Evolutionary conservation across 2,329 filamentous ascomycete genomes (phyloP), one percentile per base, ranked within the genome.

Genomic region (Nigrospora osmanthi): DNA sequence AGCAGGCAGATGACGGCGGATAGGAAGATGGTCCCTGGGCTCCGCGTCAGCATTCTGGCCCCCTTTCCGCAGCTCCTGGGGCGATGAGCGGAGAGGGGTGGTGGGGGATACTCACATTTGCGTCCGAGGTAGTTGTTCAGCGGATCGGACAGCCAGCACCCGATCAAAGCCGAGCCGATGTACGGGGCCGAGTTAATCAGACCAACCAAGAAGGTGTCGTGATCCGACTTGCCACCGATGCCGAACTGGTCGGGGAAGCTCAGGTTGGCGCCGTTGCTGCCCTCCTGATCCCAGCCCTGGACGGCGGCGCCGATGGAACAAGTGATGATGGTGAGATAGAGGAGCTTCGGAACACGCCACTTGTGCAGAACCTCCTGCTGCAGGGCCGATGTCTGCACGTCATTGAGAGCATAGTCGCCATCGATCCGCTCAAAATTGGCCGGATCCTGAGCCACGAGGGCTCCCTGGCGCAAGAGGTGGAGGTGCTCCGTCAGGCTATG

Each of bases 281-380:
- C 71, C 70, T 51, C 64, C 70, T 64, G 61, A 52, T 69, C 65
- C 66, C 63, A 66, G 15, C 61, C 66, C 51, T 78, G 78, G 11
- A 77, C 73, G 7, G 73, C 73, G 3, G 76, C 75, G 3, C 72
- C 73, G 23, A 45, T 30, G 38, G 46, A 58, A 57, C 49, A 59
- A 63, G 66, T 65, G 5, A 81, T 56, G 47, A 87, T 78, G 2
- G 85, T 72, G 42, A 81, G 68, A 60, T 85, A 85, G 41, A 86
- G 69, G 54, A 75, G 71, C 54, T 63, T 68, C 0, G 83, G 83
- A 51, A 87, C 81, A 13, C 72, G 74, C 84, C 85, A 89, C 45
- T 78, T 79, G 55, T 84, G 71, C 1, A 71, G 72, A 19, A 74
- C 71, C 56, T 89, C 85, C 13, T 73, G 68, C 7, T 70, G 66